These are phyloP conservation scores for Suillus plorans DNA, from an alignment of 768 basidiomycete species.

Conservation along the genomic window DNA sequence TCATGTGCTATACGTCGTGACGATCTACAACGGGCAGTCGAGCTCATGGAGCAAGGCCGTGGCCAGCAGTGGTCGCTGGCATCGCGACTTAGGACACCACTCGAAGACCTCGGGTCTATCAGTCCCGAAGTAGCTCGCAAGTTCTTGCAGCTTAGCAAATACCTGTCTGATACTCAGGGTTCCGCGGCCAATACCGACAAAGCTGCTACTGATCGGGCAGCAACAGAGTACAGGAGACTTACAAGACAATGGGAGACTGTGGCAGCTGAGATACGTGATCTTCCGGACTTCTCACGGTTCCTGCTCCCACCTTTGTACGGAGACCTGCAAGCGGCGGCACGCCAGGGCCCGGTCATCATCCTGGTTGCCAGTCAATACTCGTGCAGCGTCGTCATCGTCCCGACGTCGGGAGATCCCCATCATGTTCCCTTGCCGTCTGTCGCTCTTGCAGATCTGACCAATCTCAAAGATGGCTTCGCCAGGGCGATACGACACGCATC, in stretches of 20 bases:
- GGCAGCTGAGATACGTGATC: background rate
- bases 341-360: no score
- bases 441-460: no score
- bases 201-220: background rate
- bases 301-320: no score
- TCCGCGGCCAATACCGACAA: background rate
- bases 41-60: conserved; percentile 24
- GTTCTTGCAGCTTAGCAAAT: background rate
- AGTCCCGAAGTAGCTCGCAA: background rate
- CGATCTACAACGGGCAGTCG: conserved; percentile 16
- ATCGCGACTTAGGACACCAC: conserved; percentile 21
- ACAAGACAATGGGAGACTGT: background rate
- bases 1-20: conserved; percentile 15
- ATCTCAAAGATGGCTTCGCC: no score
- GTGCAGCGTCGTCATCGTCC: no score
- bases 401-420: no score
- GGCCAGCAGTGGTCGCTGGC: conserved; percentile 29
- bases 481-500: no score
- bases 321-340: no score
- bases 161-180: background rate
- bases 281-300: no score
- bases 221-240: background rate
- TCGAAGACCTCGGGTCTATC: conserved; percentile 17
- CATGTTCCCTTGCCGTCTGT: no score
- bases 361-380: no score